These are phyloP conservation scores for Phytophthora quininea DNA, from an alignment of 352 stramenopile species.

Conservation along the genomic window DNA sequence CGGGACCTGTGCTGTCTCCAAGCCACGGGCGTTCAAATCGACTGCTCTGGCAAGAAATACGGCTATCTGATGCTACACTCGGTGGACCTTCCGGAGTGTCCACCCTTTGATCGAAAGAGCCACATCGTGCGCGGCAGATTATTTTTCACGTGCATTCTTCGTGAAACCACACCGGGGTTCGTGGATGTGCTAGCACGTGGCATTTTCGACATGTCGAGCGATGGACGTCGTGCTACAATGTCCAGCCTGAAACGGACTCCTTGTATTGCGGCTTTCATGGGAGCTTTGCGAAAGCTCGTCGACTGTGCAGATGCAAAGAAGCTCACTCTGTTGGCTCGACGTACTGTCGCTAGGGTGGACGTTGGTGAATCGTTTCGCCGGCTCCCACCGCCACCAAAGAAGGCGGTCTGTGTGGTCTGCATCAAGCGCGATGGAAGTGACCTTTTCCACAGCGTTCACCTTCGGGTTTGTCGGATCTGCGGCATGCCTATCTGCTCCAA, in stretches of 20 bases:
- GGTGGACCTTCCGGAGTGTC: conserved; percentile 31
- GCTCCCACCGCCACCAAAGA: conserved; percentile 4
- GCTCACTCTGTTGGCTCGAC: conserved; percentile 30
- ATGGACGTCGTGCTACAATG: conserved; percentile 25
- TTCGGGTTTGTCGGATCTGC: conserved; percentile 25
- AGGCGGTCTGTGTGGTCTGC: conserved; percentile 21
- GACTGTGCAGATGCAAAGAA: conserved; percentile 39
- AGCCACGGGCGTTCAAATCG: conserved; percentile 28
- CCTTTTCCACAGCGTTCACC: conserved; percentile 3
- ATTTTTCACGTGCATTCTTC: conserved; percentile 30
- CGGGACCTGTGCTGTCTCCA: conserved; percentile 35
- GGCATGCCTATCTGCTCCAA: conserved; percentile 21
- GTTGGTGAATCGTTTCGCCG: conserved; percentile 1
- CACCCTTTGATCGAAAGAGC: conserved; percentile 25
- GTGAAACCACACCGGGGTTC: conserved; percentile 27
- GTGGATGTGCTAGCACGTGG: conserved; percentile 34
- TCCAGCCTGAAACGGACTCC: conserved; percentile 23
- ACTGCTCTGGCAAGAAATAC: conserved; percentile 25
- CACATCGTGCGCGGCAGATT: conserved; percentile 22
- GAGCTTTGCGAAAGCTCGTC: conserved; percentile 27
- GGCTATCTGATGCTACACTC: conserved; percentile 38
- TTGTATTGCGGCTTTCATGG: conserved; percentile 10
- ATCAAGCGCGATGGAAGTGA: conserved; percentile 16
- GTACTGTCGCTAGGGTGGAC: conserved; percentile 1
- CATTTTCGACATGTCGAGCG: conserved; percentile 32